Base-by-base conservation (phyloP, 768 basidiomycete genomes). In the Lanmaoa pseudosensibilis region DNA sequence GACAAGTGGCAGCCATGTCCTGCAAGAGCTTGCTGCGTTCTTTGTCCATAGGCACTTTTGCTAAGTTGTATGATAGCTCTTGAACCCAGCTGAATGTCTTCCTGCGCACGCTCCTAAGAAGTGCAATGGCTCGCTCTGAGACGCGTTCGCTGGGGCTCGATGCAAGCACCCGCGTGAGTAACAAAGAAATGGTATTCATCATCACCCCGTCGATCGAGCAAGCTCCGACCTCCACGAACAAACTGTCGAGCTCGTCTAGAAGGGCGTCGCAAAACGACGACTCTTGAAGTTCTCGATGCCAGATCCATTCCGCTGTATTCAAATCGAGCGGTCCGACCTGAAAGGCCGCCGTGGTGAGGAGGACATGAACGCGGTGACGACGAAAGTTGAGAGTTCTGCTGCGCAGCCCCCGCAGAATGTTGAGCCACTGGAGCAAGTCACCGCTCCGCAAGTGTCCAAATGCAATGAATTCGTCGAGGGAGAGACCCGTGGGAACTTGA, bases 161-260 rank as follows among this genome's bases (percentile, higher is more conserved):
- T 25, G 15, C 41, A 16, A 43, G 23, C 15, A 25, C 23, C 12
- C 40, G 47, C 32, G 21, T 23, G 12, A 64, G 60, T 6, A 80
- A 53, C 33, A 70, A 43, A n/a, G 69, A 61, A 30, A 74, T 65
- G 23, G 65, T 75, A 48, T 59, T 52, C 50, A 76, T 59, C 0
- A 70, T 50, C 21, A 62, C 41, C 2, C 50, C 56, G 55, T 74
- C 66, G 44, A 54, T 75, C 71, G 11, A 25, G 15, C 41, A 7
- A 15, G 41, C 23, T 43, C 41, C 41, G 15, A 25, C 41, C 0
- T 43, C 41, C 41, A 25, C 8, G 4, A 43, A 25, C 41, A 43
- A 25, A 16, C 16, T 25, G 7, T 43, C 15, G 15, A 43, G 41
- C 15, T 43, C 41, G 23, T 25, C 12, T 2, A 43, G 23, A 25